A percentile compares a stretch with the other conserved stretches of the same genome.
Evolutionary conservation across 2,329 filamentous ascomycete genomes (phyloP).

Genomic region (Aspergillus ibericus): DNA sequence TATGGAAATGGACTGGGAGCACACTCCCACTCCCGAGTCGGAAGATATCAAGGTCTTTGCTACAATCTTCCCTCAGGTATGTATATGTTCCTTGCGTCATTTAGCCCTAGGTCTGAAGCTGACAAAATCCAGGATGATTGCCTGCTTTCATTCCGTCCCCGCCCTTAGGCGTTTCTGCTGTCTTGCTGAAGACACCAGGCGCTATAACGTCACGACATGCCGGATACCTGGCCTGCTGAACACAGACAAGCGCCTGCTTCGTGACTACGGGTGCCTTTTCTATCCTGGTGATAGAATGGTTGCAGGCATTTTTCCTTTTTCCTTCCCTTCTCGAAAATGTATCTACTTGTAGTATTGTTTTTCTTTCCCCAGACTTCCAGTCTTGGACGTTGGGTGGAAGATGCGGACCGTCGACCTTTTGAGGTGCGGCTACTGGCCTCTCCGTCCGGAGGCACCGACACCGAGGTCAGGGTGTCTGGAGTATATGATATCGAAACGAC

Average conservation of each 20-base stretch:
- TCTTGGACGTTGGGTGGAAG: conserved; percentile 3
- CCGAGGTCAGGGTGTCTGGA: conserved; percentile 8
- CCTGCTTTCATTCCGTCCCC: conserved; percentile 67
- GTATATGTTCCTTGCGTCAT: conserved; percentile 1
- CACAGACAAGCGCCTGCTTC: conserved; percentile 2
- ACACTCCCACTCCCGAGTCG: conserved; percentile 76
- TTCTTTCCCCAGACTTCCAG: not conserved
- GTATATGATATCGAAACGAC: conserved; percentile 24
- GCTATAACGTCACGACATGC: not conserved
- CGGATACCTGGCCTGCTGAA: not conserved
- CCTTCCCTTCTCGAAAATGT: conserved; percentile 16
- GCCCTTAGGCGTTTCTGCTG: conserved; percentile 31
- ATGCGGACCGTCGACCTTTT: conserved; percentile 4
- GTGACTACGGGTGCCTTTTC: conserved; percentile 16
- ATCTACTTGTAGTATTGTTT: conserved; percentile 15
- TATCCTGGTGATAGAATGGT: conserved; percentile 29
- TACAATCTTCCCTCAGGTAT: conserved; percentile 92
- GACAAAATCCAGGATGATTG: conserved; percentile 69
- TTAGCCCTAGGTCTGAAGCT: conserved; percentile 20
- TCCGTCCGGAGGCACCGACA: conserved; percentile 1
- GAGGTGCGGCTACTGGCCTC: not conserved
- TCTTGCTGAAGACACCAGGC: conserved; percentile 1
- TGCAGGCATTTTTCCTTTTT: conserved; percentile 11
- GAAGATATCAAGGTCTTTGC: conserved; percentile 99
- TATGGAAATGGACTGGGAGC: conserved; percentile 83